These are phyloP conservation scores for Exobasidium rhododendri DNA, from an alignment of 1,284 basidiomycete genomes.

Conservation along the genomic window DNA sequence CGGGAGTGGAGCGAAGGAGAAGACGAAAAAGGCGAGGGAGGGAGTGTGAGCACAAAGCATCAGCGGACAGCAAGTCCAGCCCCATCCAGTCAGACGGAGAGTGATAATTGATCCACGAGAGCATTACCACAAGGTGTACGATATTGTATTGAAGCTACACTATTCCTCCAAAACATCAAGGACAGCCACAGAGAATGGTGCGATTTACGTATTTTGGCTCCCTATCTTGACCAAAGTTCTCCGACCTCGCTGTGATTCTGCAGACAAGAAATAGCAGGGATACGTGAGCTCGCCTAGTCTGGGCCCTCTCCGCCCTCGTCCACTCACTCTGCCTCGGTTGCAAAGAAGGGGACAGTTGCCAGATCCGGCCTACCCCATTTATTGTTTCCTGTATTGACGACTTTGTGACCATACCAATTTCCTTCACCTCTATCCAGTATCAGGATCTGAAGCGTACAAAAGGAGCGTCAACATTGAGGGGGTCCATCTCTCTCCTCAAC, in stretches of 20 bases:
- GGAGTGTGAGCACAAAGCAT: not conserved
- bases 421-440: conserved; percentile 8
- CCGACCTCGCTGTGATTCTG: not conserved
- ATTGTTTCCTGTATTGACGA: conserved; percentile 3
- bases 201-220: conserved; percentile 9
- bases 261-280: not conserved
- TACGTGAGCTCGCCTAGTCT: too few species aligned
- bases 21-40: not conserved
- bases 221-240: conserved; percentile 1
- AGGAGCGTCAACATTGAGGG: not conserved
- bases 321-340: conserved; percentile 9
- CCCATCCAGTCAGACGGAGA: too few species aligned
- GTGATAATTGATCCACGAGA: too few species aligned
- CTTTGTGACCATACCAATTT: conserved; percentile 13
- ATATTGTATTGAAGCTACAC: not conserved
- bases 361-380: conserved; percentile 1
- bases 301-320: not conserved
- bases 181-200: conserved; percentile 12
- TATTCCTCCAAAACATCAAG: not conserved
- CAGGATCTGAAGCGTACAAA: conserved; percentile 1
- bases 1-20: not conserved
- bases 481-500: not conserved
- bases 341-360: conserved; percentile 9
- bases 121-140: too few species aligned
- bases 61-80: too few species aligned